Conservation (phyloP, 768 basidiomycete species). For the Mycena filopes region DNA sequence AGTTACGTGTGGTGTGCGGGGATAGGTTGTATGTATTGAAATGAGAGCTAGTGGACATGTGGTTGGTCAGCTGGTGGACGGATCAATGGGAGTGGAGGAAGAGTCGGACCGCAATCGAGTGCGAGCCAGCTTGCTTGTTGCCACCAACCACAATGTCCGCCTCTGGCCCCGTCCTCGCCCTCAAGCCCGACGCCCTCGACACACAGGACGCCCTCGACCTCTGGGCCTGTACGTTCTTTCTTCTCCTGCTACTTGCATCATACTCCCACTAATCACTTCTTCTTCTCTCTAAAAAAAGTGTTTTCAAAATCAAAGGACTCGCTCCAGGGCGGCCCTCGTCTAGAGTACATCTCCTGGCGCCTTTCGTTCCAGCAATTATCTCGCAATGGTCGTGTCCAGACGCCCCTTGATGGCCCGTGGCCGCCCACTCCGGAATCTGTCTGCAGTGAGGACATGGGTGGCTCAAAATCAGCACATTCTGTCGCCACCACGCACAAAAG, state of each 20-base stretch:
- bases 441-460: constrained; percentile 12
- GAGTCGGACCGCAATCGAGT: too few relatives aligned
- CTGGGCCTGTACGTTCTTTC: constrained; percentile 69
- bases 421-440: constrained; percentile 38
- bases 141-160: constrained; percentile 3
- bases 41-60: too few relatives aligned
- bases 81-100: background rate
- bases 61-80: too few relatives aligned
- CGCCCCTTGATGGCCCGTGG: constrained; percentile 39
- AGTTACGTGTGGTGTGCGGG: too few relatives aligned
- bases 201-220: constrained; percentile 68
- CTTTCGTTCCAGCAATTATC: constrained; percentile 73
- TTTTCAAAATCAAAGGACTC: constrained; percentile 87
- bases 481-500: background rate
- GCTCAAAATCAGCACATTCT: background rate
- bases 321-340: constrained; percentile 79
- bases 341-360: constrained; percentile 92
- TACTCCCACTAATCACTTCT: constrained; percentile 9
- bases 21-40: too few relatives aligned
- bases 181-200: constrained; percentile 75
- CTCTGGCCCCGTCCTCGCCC: constrained; percentile 72
- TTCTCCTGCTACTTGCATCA: constrained; percentile 1
- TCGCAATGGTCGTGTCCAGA: background rate
- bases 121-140: background rate
- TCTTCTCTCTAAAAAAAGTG: constrained; percentile 54